phyloP scores from a whole-genome alignment of 257 asterid species.

The Solanum sitiens region DNA sequence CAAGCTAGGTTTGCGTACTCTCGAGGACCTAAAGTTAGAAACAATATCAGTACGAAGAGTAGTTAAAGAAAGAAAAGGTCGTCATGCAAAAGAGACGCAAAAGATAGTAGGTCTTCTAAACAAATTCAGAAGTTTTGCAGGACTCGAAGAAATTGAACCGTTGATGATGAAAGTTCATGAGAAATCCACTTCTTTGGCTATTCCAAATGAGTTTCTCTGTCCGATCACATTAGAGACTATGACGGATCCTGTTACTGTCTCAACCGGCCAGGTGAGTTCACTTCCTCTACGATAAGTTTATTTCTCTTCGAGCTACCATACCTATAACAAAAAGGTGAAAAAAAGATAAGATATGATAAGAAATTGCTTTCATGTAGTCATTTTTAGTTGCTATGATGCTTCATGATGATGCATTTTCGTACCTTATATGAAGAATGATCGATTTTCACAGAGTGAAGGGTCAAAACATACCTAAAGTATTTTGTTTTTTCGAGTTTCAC shows the following conservation, averaged over 20 bases:
- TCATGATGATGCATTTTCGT: neutral
- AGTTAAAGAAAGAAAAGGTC: slow-evolving; percentile 32
- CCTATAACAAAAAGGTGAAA: neutral
- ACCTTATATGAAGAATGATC: neutral
- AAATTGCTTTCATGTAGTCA: neutral
- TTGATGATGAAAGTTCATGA: slow-evolving; percentile 9
- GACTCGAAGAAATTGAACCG: slow-evolving; percentile 28
- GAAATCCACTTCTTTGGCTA: slow-evolving; percentile 14
- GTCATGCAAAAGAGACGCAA: slow-evolving; percentile 30
- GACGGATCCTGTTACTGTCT: slow-evolving; percentile 79
- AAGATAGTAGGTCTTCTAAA: slow-evolving; percentile 41
- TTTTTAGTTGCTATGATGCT: neutral
- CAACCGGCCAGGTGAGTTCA: slow-evolving; percentile 67
- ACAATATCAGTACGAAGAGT: slow-evolving; percentile 44
- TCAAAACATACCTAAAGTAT: neutral
- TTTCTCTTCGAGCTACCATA: neutral
- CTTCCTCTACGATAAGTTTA: neutral
- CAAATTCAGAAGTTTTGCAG: slow-evolving; percentile 45
- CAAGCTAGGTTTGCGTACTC: slow-evolving; percentile 48
- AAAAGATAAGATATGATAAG: neutral
- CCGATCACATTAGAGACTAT: slow-evolving; percentile 78
- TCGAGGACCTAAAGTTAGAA: slow-evolving; percentile 52
- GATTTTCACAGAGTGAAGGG: neutral
- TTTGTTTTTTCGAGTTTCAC: neutral
- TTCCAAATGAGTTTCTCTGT: slow-evolving; percentile 79